Evolutionary conservation across 495 filamentous ascomycete species (phyloP), one percentile per base, ranked within the genome.

Genomic region (Penicillium silybi): DNA sequence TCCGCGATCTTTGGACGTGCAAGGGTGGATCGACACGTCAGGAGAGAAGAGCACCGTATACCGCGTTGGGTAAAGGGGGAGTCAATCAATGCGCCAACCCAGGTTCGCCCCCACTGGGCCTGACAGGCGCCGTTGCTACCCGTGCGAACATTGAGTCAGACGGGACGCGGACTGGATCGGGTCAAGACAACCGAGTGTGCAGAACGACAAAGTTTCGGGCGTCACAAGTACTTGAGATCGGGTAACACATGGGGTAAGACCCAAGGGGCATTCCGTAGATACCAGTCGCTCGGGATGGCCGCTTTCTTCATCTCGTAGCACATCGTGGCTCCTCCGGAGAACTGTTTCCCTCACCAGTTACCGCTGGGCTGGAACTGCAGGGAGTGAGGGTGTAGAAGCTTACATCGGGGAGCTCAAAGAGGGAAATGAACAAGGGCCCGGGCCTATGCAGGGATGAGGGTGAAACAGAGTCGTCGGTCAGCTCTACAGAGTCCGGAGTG

Each of bases 121-220:
- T 52, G 54, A 48, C 54, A 52, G 44, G 49, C 54, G 42, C 46
- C 62, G 58, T 53, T 62, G 50, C 55, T 46, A 62, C 56, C 59
- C 59, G 57, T 18, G 47, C 35, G 45, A 47, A 32, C 11, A 1
- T 32, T 32, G 46, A 56, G 54, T 58, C 51, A 61, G 58, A 58
- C 51, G 56, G 37, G 54, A 38, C 44, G 44, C 41, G 44, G 34
- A 44, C 58, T 53, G 41, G 59, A 57, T 51, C 59, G 50, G 59
- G 62, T 56, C 53, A 62, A 43, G 48, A 29, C 59, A 62, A 53
- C 62, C 62, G 62, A 65, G 54, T 42, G 18, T 45, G 55, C 44
- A 58, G 38, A 19, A 39, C 9, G 10, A 10, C 11, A 32, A 13
- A 25, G 35, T 48, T 40, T 40, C 22, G 35, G 46, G 35, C 23